Conservation (phyloP, 106 monocot species). For the Acorus gramineus region DNA sequence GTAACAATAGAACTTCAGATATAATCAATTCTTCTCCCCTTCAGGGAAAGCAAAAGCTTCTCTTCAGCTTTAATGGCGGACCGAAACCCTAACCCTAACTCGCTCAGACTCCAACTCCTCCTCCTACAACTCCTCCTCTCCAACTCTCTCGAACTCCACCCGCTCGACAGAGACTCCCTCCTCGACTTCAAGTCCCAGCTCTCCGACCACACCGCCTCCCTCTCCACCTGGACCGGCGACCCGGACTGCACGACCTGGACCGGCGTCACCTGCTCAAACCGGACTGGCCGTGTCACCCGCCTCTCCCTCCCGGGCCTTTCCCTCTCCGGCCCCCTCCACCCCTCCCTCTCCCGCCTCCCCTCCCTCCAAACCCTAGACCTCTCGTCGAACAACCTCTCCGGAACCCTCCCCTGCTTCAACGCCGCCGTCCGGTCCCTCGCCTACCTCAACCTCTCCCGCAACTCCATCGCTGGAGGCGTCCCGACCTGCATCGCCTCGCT, state of each 20-base stretch:
- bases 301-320: slow-evolving; percentile 30
- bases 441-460: slow-evolving; percentile 49
- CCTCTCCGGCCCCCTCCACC: slow-evolving; percentile 10
- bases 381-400: slow-evolving; percentile 38
- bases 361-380: slow-evolving; percentile 31
- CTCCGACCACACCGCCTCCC: slow-evolving; percentile 12
- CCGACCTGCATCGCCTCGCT: slow-evolving; percentile 77
- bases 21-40: too few relatives aligned
- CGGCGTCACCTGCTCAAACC: slow-evolving; percentile 21
- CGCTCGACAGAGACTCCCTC: slow-evolving; percentile 28
- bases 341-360: slow-evolving; percentile 37
- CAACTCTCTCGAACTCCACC: slow-evolving; percentile 5
- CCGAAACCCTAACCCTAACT: slow-evolving; percentile 6
- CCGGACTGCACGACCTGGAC: slow-evolving; percentile 22
- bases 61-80: too few relatives aligned
- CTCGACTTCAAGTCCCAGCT: slow-evolving; percentile 22
- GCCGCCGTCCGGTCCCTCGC: slow-evolving; percentile 27
- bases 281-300: slow-evolving; percentile 26
- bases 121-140: slow-evolving; percentile 12
- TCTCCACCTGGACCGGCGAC: slow-evolving; percentile 12
- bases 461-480: slow-evolving; percentile 63
- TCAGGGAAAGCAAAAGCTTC: too few relatives aligned
- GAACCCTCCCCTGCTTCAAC: slow-evolving; percentile 60
- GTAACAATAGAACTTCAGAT: too few relatives aligned
- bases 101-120: slow-evolving; percentile 1